phyloP scores from a whole-genome alignment of 345 rosid genomes.

The Aquilaria sinensis region DNA sequence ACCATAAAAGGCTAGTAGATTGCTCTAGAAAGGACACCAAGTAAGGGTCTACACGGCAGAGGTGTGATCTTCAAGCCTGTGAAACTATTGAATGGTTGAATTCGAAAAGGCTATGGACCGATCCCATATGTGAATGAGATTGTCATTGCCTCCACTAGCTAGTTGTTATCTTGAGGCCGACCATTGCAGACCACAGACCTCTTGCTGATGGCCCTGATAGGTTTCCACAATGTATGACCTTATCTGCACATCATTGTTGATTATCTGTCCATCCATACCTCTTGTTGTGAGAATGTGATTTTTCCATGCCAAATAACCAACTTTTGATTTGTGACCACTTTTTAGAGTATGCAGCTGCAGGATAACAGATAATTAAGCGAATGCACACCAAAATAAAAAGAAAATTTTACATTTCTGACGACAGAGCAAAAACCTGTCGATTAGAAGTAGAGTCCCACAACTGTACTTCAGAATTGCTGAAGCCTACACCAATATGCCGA shows the following conservation, averaged over 20 bases:
- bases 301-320: conserved; percentile 48
- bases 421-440: conserved; percentile 15
- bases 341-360: conserved; percentile 24
- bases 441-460: conserved; percentile 39
- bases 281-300: conserved; percentile 43
- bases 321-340: conserved; percentile 37
- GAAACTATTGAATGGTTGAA: conserved; percentile 43
- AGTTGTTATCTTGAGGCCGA: conserved; percentile 44
- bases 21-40: conserved; percentile 56
- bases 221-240: conserved; percentile 37
- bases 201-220: conserved; percentile 41
- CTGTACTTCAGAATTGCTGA: conserved; percentile 44
- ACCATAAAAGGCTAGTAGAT: conserved; percentile 47
- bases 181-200: conserved; percentile 51
- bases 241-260: conserved; percentile 43
- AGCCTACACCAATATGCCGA: conserved; percentile 35
- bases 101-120: conserved; percentile 32
- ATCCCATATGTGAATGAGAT: conserved; percentile 46
- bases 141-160: conserved; percentile 52
- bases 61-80: conserved; percentile 42
- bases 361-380: neutral
- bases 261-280: conserved; percentile 40
- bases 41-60: conserved; percentile 57
- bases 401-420: too few relatives aligned
- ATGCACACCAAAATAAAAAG: neutral